Conservation (phyloP, 2,329 filamentous ascomycete genomes). For the Exophiala spinifera region DNA sequence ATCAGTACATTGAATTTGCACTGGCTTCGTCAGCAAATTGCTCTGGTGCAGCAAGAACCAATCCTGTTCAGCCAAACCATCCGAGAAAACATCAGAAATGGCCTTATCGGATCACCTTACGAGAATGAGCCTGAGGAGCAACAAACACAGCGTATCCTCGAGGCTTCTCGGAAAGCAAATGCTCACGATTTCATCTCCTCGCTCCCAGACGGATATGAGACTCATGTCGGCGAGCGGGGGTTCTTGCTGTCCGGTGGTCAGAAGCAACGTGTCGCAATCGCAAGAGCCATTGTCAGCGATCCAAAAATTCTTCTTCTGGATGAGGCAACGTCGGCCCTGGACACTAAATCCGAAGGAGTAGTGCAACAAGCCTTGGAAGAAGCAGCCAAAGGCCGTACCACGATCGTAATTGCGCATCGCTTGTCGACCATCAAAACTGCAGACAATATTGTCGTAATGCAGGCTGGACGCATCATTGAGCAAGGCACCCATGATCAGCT, state of each 20-base stretch:
- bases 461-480: conserved; percentile 79
- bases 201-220: conserved; percentile 86
- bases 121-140: conserved; percentile 67
- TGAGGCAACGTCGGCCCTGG: conserved; percentile 88
- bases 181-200: conserved; percentile 85
- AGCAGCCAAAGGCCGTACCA: conserved; percentile 81
- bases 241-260: conserved; percentile 92
- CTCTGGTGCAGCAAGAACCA: conserved; percentile 89
- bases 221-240: conserved; percentile 90
- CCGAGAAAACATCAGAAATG: conserved; percentile 83
- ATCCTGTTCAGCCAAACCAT: conserved; percentile 87
- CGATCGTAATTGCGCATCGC: conserved; percentile 93
- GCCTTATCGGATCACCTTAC: conserved; percentile 77
- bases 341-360: conserved; percentile 90
- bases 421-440: conserved; percentile 91
- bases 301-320: conserved; percentile 90
- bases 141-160: conserved; percentile 67
- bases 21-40: conserved; percentile 90
- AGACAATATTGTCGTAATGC: conserved; percentile 95
- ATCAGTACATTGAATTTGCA: conserved; percentile 77
- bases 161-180: conserved; percentile 86
- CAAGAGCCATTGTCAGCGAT: conserved; percentile 82
- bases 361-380: conserved; percentile 90
- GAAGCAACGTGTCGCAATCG: conserved; percentile 95
- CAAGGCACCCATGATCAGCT: conserved; percentile 85